Conservation (phyloP, 192 early-diverging fungal genomes). For the Linnemannia schmuckeri region DNA sequence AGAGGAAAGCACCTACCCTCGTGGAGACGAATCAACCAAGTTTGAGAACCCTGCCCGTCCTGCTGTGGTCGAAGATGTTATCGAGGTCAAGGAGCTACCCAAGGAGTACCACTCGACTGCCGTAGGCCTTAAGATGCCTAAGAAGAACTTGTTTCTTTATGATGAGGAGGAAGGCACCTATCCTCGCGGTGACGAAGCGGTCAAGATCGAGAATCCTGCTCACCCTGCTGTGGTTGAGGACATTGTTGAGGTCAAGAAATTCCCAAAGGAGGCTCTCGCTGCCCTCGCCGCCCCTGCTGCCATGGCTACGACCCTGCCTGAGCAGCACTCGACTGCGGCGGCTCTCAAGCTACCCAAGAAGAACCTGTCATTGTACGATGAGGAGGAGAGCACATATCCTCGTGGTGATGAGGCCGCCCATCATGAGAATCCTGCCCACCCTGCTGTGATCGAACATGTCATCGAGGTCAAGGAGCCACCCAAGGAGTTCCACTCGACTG, state of each 20-base stretch:
- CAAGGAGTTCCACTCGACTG: constrained; percentile 3
- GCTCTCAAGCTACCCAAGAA: constrained; percentile 1
- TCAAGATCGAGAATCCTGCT: constrained; percentile 7
- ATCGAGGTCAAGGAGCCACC: neutral
- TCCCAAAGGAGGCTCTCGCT: neutral
- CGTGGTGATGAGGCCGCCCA: constrained; percentile 18
- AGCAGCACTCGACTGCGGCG: constrained; percentile 3
- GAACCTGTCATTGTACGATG: constrained; percentile 1
- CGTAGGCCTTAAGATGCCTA: neutral
- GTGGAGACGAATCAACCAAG: neutral
- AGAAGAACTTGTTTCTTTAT: constrained; percentile 1
- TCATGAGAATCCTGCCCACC: constrained; percentile 22
- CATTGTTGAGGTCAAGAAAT: neutral
- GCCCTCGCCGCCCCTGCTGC: neutral
- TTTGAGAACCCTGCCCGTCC: constrained; percentile 21
- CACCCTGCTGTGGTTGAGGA: neutral
- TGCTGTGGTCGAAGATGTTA: neutral
- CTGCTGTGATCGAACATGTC: neutral
- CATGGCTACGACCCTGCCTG: neutral
- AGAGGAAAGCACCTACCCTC: constrained; percentile 21
- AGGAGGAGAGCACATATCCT: constrained; percentile 23
- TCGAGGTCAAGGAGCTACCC: neutral
- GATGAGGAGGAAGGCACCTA: constrained; percentile 15
- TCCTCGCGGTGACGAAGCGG: neutral
- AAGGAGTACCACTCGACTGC: constrained; percentile 10